These are phyloP conservation scores for Digitaria exilis DNA, from an alignment of 202 grass and related monocot species.

Conservation along the genomic window DNA sequence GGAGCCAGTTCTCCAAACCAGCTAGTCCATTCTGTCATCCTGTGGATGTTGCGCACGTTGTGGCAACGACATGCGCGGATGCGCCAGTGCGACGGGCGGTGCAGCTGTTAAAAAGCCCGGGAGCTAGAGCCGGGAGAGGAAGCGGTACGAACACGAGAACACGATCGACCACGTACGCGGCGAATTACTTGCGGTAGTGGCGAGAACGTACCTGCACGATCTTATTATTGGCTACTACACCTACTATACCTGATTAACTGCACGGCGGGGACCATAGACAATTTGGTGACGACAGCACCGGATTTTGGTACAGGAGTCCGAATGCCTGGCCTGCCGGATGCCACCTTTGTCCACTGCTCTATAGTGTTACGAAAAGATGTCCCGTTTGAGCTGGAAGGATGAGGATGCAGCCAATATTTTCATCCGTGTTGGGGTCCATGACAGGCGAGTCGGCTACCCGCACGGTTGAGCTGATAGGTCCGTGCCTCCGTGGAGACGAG, in stretches of 20 bases:
- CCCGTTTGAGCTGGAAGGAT: conserved; percentile 4
- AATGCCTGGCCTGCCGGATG: conserved; percentile 9
- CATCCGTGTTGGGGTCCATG: conserved; percentile 15
- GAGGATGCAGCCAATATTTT: conserved; percentile 18
- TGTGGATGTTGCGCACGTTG: background rate
- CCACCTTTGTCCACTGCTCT: no score
- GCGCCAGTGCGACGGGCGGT: background rate
- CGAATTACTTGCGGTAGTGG: background rate
- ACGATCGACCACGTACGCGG: no score
- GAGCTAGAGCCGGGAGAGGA: background rate
- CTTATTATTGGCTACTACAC: background rate
- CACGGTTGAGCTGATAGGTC: background rate
- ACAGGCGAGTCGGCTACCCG: background rate
- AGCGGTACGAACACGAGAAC: background rate
- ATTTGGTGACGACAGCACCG: background rate
- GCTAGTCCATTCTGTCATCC: background rate
- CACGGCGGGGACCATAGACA: background rate
- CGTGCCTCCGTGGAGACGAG: no score
- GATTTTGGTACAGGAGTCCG: background rate
- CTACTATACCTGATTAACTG: no score
- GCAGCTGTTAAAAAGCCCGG: background rate
- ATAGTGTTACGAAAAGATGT: no score
- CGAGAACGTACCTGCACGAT: conserved; percentile 34
- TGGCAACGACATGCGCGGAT: background rate
- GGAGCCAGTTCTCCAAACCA: no score